A percentile compares a stretch with the other conserved stretches of the same genome.
Evolutionary conservation across 257 asterid species (phyloP).

Genomic region (Solanum chiquidenum): DNA sequence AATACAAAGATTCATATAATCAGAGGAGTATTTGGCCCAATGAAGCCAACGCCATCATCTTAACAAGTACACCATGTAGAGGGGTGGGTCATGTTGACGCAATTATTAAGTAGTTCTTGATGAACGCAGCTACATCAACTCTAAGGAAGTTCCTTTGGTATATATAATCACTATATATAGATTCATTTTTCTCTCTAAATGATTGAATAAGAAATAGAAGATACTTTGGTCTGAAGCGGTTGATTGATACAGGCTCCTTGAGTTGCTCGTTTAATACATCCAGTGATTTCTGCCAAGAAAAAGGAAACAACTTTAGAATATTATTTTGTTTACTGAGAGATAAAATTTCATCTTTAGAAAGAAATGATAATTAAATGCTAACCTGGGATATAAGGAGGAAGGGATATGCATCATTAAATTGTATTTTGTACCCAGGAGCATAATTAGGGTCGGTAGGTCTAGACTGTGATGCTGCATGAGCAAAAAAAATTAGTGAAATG

Average conservation of each 20-base stretch:
- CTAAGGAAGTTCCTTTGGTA: neutral
- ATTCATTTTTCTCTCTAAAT: neutral
- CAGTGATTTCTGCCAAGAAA: constrained; percentile 46
- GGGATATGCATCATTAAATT: constrained; percentile 48
- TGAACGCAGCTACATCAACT: neutral
- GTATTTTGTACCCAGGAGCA: constrained; percentile 33
- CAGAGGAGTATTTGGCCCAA: neutral
- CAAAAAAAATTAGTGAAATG: neutral
- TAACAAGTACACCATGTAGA: neutral
- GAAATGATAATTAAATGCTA: neutral
- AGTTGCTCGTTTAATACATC: constrained; percentile 42
- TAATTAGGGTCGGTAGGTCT: constrained; percentile 38
- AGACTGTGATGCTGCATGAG: constrained; percentile 31
- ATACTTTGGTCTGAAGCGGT: constrained; percentile 68
- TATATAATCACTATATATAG: neutral
- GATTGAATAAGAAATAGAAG: neutral
- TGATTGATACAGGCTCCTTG: constrained; percentile 38
- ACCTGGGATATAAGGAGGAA: constrained; percentile 61
- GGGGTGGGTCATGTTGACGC: neutral
- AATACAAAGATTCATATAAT: neutral
- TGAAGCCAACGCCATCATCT: neutral
- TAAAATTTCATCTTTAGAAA: neutral
- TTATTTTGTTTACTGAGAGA: too few species aligned
- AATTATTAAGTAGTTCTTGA: neutral
- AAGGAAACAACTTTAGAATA: neutral